Evolutionary conservation across 257 asterid genomes (phyloP), one percentile per base, ranked within the genome.

Genomic region (Jacaranda mimosifolia): DNA sequence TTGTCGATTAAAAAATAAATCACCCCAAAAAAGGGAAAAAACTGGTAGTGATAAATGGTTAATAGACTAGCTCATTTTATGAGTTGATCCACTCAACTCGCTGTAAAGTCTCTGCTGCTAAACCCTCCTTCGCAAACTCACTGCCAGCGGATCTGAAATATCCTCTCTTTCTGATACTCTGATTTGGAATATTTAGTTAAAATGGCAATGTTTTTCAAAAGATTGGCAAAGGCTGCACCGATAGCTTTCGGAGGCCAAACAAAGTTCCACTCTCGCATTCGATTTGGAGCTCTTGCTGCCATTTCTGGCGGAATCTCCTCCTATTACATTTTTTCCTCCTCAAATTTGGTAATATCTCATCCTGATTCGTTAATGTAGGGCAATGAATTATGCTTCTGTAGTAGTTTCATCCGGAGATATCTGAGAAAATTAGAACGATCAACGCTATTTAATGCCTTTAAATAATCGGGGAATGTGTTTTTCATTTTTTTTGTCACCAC

Each of bases 201-300:
- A 71, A 89, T 91, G 95, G 87, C 91, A 0, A 55, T 65, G 75
- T 85, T 94, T 45, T 81, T 91, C 76, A 74, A 64, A 70, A 80
- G 85, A 66, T 78, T 94, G 60, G 86, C 95, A 3, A 91, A 80
- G 78, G 89, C 87, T 18, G 92, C 91, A 7, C 87, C 96, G 79
- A 74, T 85, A 75, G 84, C 89, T 57, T 73, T 83, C 70, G 76
- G 86, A 43, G 78, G 85, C 80, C 82, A 81, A 73, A 42, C 92
- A 9, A 89, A 79, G 77, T 81, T 86, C 81, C 73, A 71, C 74
- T 71, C 83, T 60, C 89, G 90, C 65, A 4, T 85, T 66, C 91
- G 90, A 19, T 83, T 90, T 52, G 97, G 98, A 82, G 95, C 95
- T 78, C 74, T 94, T 65, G 97, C 94, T 14, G 97, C 97, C 43